Evolutionary conservation across 192 early-diverging fungal genomes (phyloP).

Genomic region (Coemansia sp.): DNA sequence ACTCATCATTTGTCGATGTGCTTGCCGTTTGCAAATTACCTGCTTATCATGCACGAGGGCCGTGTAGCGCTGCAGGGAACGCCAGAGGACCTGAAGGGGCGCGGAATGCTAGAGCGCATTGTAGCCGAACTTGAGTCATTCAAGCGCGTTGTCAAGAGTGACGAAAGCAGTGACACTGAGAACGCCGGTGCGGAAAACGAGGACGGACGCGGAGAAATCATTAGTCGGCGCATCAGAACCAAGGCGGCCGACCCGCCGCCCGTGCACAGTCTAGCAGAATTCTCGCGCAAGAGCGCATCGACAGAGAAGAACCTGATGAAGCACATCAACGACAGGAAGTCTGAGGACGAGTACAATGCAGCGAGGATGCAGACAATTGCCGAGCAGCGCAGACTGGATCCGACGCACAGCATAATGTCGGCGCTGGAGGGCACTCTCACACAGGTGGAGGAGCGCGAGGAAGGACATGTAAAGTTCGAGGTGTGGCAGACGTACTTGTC

Average conservation of each 20-base stretch:
- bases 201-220: neutral
- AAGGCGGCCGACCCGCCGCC: neutral
- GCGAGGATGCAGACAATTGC: slow-evolving; percentile 27
- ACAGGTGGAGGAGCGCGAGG: slow-evolving; percentile 76
- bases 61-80: slow-evolving; percentile 56
- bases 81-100: slow-evolving; percentile 47
- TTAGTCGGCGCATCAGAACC: neutral
- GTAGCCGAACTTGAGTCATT: slow-evolving; percentile 21
- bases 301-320: slow-evolving; percentile 22
- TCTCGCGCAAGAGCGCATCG: neutral
- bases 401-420: slow-evolving; percentile 13
- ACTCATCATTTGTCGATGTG: slow-evolving; percentile 77
- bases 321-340: slow-evolving; percentile 13
- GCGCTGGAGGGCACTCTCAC: slow-evolving; percentile 63
- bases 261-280: slow-evolving; percentile 46
- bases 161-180: slow-evolving; percentile 16
- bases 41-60: slow-evolving; percentile 70
- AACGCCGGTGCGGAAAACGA: slow-evolving; percentile 11
- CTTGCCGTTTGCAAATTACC: slow-evolving; percentile 51
- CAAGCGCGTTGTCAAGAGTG: neutral
- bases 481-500: slow-evolving; percentile 77
- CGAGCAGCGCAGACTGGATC: slow-evolving; percentile 40
- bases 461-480: slow-evolving; percentile 66
- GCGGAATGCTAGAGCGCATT: slow-evolving; percentile 31
- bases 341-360: slow-evolving; percentile 33